Evolutionary conservation across 2,329 filamentous ascomycete species (phyloP), one percentile per base, ranked within the genome.

Genomic region (Venturia nashicola): DNA sequence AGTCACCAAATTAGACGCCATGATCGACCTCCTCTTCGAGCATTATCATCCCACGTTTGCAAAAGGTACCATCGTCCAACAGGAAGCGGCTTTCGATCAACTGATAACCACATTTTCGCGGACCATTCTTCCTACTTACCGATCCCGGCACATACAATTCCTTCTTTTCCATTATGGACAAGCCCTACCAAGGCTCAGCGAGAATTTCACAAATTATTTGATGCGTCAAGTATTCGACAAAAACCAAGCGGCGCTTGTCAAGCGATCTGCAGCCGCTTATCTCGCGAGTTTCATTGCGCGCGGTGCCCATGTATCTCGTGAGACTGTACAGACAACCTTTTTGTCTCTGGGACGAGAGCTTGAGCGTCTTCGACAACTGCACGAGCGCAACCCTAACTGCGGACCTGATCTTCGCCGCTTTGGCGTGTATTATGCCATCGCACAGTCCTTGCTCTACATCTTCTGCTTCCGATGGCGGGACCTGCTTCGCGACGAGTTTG

Each of bases 391-490:
- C 39, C 43, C 27, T 12, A 63, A 51, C 23, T 96, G 91, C 72
- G 91, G 91, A 3, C 94, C 94, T 0, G 91, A 99, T 73, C 82
- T 95, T 64, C 86, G 87, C 67, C 86, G 88, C 59, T 96, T 93
- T 72, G 85, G 86, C 59, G 85, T 88, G 16, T 96, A 95, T 76
- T 97, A 97, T 74, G 86, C 89, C 20, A 85, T 91, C 59, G 86
- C 89, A n/a, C 92, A 97, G 74, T 91, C 91, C 1, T 80, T 95
- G 2, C 83, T 97, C 32, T 97, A 97, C 77, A 93, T 96, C 65
- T 97, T 96, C 76, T 99, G 94, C 79, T 99, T 99, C 80, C 87
- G 94, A 64, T 99, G 94, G 94, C 88, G 91, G 66, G 93, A 97
- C 71, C 80, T 99, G 59, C 82, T 74, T 12, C 67, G 67, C 43